phyloP scores from a whole-genome alignment of 768 basidiomycete genomes.

The Rhizopogon roseolus region DNA sequence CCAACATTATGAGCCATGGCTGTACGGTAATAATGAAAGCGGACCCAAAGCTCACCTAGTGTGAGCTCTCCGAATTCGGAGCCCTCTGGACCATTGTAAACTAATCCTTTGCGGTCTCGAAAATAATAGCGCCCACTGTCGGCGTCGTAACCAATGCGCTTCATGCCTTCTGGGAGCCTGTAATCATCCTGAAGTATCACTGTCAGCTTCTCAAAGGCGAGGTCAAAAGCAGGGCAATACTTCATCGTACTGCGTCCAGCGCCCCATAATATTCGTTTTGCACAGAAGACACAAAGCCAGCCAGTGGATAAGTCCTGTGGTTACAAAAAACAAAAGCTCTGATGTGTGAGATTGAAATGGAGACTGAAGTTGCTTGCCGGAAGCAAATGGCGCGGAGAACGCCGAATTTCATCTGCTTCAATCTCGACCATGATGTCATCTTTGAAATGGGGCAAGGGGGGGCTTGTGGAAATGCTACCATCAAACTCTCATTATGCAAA shows the following conservation, averaged over 20 bases:
- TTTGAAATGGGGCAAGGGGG: too few relatives aligned
- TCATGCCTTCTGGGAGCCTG: constrained; percentile 47
- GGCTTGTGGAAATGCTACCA: not conserved
- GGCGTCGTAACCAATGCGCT: constrained; percentile 73
- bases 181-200: constrained; percentile 38
- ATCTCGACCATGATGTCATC: too few relatives aligned
- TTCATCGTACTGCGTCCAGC: constrained; percentile 35
- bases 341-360: not conserved
- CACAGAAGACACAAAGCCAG: constrained; percentile 13
- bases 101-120: constrained; percentile 46
- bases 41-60: constrained; percentile 26
- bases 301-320: constrained; percentile 9
- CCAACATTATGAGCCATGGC: not conserved
- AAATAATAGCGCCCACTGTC: constrained; percentile 67
- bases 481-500: not conserved
- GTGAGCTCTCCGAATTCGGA: constrained; percentile 53
- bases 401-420: constrained; percentile 7
- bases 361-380: not conserved
- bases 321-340: not conserved
- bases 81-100: constrained; percentile 57
- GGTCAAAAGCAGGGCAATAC: not conserved
- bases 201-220: not conserved
- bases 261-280: constrained; percentile 22
- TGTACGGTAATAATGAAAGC: not conserved
- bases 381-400: constrained; percentile 11